Percentiles rank a stretch among this genome's conserved stretches.
These are phyloP conservation scores for Glycine latifolia DNA, from an alignment of 306 rosid genomes.

Conservation along the genomic window DNA sequence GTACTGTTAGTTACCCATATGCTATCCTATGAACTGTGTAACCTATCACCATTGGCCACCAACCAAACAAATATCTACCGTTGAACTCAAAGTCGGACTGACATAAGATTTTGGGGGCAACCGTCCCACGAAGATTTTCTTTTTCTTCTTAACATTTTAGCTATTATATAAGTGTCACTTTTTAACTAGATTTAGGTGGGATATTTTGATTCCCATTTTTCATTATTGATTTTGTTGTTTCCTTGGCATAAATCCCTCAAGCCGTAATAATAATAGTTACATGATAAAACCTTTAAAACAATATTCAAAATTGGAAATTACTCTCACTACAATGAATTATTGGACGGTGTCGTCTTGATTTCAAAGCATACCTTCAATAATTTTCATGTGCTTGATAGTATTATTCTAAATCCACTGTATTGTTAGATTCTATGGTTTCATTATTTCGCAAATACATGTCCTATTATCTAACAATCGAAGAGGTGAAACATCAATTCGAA, in stretches of 20 bases:
- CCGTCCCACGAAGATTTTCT: background rate
- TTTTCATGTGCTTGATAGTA: background rate
- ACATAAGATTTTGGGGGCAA: background rate
- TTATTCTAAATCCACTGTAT: background rate
- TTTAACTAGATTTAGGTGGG: conserved; percentile 13
- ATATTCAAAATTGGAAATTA: background rate
- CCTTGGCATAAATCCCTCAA: background rate
- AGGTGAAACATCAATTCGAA: conserved; percentile 35
- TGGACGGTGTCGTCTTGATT: background rate
- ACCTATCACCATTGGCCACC: conserved; percentile 8
- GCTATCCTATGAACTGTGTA: conserved; percentile 33
- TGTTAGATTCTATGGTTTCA: conserved; percentile 23
- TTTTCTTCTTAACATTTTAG: background rate
- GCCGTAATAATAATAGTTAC: background rate
- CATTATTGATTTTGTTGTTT: background rate
- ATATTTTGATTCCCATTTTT: conserved; percentile 1
- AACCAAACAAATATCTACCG: conserved; percentile 13
- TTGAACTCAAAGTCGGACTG: too few species aligned
- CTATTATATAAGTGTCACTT: background rate
- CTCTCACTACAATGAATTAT: background rate
- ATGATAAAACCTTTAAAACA: background rate
- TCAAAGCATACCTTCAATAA: background rate
- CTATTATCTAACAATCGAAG: background rate
- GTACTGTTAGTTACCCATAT: conserved; percentile 37
- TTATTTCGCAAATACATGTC: conserved; percentile 5